Evolutionary conservation across 192 early-diverging fungal genomes (phyloP).

Genomic region (Entomortierella lignicola): DNA sequence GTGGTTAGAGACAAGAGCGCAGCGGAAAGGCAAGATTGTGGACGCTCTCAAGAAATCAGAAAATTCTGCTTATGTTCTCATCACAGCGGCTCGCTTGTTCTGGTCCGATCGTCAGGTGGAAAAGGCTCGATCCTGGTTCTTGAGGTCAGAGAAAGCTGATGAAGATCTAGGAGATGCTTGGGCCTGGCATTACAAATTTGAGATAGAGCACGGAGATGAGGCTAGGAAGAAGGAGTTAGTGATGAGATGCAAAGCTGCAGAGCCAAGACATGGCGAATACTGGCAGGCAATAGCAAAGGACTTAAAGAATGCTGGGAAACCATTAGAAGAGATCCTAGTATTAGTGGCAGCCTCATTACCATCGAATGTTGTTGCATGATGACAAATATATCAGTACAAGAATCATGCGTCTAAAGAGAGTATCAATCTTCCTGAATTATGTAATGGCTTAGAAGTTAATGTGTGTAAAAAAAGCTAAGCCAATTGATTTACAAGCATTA

Average conservation of each 20-base stretch:
- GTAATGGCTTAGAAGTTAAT: no score
- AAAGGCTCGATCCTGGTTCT: slow-evolving; percentile 95
- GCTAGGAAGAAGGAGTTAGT: slow-evolving; percentile 65
- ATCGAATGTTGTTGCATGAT: slow-evolving; percentile 34
- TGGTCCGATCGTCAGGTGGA: slow-evolving; percentile 94
- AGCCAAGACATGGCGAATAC: slow-evolving; percentile 90
- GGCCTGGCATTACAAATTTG: slow-evolving; percentile 97
- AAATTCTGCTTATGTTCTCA: slow-evolving; percentile 82
- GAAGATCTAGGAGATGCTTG: slow-evolving; percentile 92
- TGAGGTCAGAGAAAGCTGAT: slow-evolving; percentile 82
- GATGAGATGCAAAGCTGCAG: slow-evolving; percentile 75
- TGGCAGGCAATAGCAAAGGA: slow-evolving; percentile 90
- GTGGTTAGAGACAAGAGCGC: slow-evolving; percentile 84
- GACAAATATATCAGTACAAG: background rate
- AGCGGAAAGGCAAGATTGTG: slow-evolving; percentile 85
- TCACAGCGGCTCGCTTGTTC: slow-evolving; percentile 90
- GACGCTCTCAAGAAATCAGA: slow-evolving; percentile 95
- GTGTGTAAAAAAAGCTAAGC: slow-evolving; percentile 5
- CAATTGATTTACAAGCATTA: no score
- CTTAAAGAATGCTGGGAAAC: slow-evolving; percentile 74
- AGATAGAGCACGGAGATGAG: slow-evolving; percentile 79
- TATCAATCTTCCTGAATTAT: background rate
- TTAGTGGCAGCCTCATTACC: slow-evolving; percentile 54
- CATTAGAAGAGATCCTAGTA: slow-evolving; percentile 68
- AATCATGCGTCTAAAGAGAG: background rate